Conservation (phyloP, 345 rosid species). For the Nephelium lappaceum region DNA sequence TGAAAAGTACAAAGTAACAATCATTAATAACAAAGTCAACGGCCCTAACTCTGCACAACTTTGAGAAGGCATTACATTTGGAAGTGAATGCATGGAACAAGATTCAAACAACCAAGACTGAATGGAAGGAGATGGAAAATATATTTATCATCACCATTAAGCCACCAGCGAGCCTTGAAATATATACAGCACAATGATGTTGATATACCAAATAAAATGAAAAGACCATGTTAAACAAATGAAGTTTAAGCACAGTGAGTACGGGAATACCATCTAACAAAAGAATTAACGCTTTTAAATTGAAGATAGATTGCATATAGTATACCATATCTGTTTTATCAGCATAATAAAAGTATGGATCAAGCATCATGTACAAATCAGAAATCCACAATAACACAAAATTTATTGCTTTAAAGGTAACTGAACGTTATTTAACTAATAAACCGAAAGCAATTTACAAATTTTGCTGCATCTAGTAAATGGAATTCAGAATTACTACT, state of each 20-base stretch:
- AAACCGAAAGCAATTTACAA: not conserved
- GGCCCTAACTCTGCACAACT: not conserved
- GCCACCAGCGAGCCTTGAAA: not conserved
- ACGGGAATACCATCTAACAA: not conserved
- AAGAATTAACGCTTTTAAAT: not conserved
- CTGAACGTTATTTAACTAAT: not conserved
- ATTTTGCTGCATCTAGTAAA: not conserved
- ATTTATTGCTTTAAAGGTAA: not conserved
- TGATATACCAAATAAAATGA: not conserved
- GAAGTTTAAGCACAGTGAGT: not conserved
- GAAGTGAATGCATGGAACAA: not conserved
- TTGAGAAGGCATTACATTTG: conserved; percentile 6
- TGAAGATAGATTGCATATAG: conserved; percentile 3
- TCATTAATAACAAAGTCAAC: conserved; percentile 9
- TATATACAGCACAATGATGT: not conserved
- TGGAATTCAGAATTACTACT: not conserved
- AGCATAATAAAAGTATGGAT: not conserved
- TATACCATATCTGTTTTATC: not conserved
- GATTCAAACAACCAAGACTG: not conserved
- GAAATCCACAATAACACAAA: not conserved
- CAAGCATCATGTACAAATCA: not conserved
- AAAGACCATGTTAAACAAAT: not conserved
- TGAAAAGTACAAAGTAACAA: conserved; percentile 28
- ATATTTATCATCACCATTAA: not conserved
- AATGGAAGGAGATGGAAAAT: not conserved